Evolutionary conservation across 331 rosid species (phyloP), one percentile per base, ranked within the genome.

Genomic region (Spiraea crenata): DNA sequence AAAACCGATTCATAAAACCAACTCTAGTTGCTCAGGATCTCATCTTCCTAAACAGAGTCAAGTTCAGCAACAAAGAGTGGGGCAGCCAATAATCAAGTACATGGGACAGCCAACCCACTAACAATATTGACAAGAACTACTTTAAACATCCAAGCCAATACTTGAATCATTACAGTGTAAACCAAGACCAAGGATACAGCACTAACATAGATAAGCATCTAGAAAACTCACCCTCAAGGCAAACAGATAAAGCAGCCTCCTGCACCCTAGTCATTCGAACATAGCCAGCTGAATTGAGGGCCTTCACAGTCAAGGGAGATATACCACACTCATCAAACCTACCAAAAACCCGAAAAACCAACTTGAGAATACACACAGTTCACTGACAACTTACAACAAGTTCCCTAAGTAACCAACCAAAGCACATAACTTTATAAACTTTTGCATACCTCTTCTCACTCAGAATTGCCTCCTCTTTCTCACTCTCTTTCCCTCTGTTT

Each of bases 251-350:
- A 75, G 90, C 80, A 63, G 84, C 90, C 90, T 89, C 96, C 76
- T 91, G 99, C 16, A 89, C 95, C 44, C 85, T 82, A 20, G 97
- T 91, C 99, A 91, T 79, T 47, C 72, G 85, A 73, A 81, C 58
- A 82, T 85, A 93, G 25, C 95, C 90, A 70, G 96, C 87, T 5
- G 81, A 78, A 72, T 91, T 84, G 63, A 93, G 95, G 37, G 99
- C 95, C 81, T 82, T 87, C 65, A 89, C 78, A 9, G 97, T 91
- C 72, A 79, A 74, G 14, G 89, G 91, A 35, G 99, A 93, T 80
- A 93, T 82, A 13, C 82, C 86, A 16, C 86, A 91, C 82, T 86
- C 96, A 35, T 91, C 99, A 82, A 93, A 91, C 67, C 95, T 93
- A 78, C 34, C 7, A 4, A 63, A 69, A 63, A 80, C 77, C 39